Conservation (phyloP, 2,329 filamentous ascomycete genomes). For the Cercospora zeae-maydis region DNA sequence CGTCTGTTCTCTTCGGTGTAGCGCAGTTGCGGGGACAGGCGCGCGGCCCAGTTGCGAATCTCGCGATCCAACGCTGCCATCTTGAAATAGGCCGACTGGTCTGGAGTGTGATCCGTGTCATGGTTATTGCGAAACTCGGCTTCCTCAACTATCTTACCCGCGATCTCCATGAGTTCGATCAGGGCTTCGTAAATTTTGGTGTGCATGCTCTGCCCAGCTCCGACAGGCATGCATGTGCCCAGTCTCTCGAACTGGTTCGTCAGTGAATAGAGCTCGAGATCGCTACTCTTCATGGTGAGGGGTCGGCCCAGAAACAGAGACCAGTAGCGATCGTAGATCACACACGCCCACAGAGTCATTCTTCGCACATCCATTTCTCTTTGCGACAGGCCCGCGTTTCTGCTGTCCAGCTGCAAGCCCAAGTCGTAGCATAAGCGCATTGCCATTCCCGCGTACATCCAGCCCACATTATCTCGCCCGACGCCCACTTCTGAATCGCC, state of each 20-base stretch:
- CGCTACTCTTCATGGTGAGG: conserved; percentile 29
- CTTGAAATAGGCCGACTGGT: conserved; percentile 29
- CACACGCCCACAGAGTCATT: conserved; percentile 31
- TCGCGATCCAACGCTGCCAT: conserved; percentile 29
- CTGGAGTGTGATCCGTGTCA: conserved; percentile 17
- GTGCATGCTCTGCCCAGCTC: conserved; percentile 24
- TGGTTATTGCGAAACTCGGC: conserved; percentile 23
- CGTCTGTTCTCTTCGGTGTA: conserved; percentile 28
- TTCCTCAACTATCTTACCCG: conserved; percentile 30
- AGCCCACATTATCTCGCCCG: conserved; percentile 29
- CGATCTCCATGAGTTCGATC: conserved; percentile 31
- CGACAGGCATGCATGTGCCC: conserved; percentile 27
- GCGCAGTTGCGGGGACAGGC: conserved; percentile 25
- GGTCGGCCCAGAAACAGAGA: conserved; percentile 29
- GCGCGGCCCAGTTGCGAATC: conserved; percentile 25
- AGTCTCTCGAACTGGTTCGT: conserved; percentile 28
- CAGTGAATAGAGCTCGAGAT: conserved; percentile 28
- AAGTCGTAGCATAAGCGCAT: conserved; percentile 30
- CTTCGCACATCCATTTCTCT: conserved; percentile 27
- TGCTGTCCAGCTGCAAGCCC: conserved; percentile 29
- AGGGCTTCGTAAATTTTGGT: conserved; percentile 30
- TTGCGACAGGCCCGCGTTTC: conserved; percentile 25
- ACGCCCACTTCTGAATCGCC: conserved; percentile 28
- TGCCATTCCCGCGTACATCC: conserved; percentile 31
- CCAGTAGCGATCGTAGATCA: conserved; percentile 31